phyloP scores from a whole-genome alignment of 352 stramenopile species.

The Thraustochytrium sp. region DNA sequence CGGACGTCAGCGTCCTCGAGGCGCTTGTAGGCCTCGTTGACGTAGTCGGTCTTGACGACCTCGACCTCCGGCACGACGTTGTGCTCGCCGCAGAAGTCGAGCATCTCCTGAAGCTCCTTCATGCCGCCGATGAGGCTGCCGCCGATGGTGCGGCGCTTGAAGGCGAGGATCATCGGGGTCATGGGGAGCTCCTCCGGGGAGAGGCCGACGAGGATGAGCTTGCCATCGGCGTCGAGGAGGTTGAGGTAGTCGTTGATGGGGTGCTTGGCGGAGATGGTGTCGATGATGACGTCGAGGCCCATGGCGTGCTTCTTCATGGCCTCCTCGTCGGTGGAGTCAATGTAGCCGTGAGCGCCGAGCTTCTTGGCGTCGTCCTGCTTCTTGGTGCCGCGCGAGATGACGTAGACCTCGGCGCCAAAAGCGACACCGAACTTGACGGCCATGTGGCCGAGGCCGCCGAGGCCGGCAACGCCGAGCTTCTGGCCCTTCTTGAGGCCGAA shows the following conservation, averaged over 20 bases:
- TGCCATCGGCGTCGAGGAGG: conserved; percentile 63
- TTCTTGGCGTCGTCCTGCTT: conserved; percentile 43
- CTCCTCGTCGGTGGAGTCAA: conserved; percentile 23
- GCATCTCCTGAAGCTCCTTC: conserved; percentile 71
- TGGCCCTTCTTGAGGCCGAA: conserved; percentile 54
- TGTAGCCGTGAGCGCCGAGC: conserved; percentile 14
- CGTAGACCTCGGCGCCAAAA: conserved; percentile 65
- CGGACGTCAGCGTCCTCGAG: background rate
- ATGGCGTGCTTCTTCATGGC: background rate
- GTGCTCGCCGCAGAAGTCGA: conserved; percentile 69
- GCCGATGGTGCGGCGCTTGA: conserved; percentile 54
- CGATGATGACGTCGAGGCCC: conserved; percentile 61
- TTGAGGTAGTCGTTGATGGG: conserved; percentile 58
- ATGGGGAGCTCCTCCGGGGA: conserved; percentile 60
- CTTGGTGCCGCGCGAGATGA: conserved; percentile 65
- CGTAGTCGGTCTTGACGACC: conserved; percentile 42
- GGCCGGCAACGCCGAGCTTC: conserved; percentile 60
- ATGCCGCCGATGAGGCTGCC: conserved; percentile 71
- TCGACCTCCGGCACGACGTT: conserved; percentile 56
- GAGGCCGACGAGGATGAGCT: conserved; percentile 63
- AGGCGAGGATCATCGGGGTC: conserved; percentile 54
- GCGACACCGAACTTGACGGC: conserved; percentile 70
- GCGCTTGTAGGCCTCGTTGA: conserved; percentile 46
- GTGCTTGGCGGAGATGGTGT: conserved; percentile 61
- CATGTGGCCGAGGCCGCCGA: conserved; percentile 74